Evolutionary conservation across 2,329 filamentous ascomycete species (phyloP).

Genomic region (Colletotrichum sidae): DNA sequence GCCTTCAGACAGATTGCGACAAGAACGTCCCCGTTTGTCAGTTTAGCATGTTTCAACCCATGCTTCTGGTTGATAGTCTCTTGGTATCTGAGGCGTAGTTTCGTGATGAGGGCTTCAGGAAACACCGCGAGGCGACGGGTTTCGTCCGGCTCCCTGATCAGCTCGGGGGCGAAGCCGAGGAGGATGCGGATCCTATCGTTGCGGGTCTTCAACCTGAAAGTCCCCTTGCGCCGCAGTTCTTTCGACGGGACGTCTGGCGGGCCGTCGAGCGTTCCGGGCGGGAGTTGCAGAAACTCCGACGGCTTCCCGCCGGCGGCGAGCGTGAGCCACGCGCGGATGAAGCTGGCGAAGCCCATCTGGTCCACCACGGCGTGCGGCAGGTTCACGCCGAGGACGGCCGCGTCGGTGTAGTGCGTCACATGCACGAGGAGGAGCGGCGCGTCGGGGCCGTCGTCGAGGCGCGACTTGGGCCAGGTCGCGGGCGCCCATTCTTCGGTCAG

Average conservation of each 20-base stretch:
- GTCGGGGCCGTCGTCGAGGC: slow-evolving; percentile 33
- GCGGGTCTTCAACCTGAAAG: neutral
- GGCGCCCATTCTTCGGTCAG: slow-evolving; percentile 14
- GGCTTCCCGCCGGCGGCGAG: slow-evolving; percentile 37
- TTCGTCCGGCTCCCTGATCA: slow-evolving; percentile 27
- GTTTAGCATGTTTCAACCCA: slow-evolving; percentile 4
- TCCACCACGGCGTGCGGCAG: slow-evolving; percentile 40
- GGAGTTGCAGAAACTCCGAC: slow-evolving; percentile 31
- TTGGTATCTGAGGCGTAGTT: slow-evolving; percentile 30
- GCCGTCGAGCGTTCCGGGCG: slow-evolving; percentile 27
- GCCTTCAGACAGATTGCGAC: slow-evolving; percentile 10
- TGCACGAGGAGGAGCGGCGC: slow-evolving; percentile 40
- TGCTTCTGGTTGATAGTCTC: slow-evolving; percentile 17
- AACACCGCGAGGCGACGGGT: slow-evolving; percentile 16
- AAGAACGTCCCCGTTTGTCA: slow-evolving; percentile 29
- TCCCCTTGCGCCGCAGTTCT: neutral
- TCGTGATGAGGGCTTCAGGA: slow-evolving; percentile 9
- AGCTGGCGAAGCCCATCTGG: slow-evolving; percentile 38
- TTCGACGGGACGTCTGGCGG: slow-evolving; percentile 22
- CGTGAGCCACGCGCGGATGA: slow-evolving; percentile 39
- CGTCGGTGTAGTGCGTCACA: slow-evolving; percentile 38
- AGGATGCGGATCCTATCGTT: slow-evolving; percentile 11
- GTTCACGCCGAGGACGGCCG: slow-evolving; percentile 37
- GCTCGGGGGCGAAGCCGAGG: slow-evolving; percentile 29
- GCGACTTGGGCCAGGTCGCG: slow-evolving; percentile 37